Evolutionary conservation across 2,329 filamentous ascomycete genomes (phyloP), one percentile per base, ranked within the genome.

Genomic region (Akanthomyces uredinophilus): DNA sequence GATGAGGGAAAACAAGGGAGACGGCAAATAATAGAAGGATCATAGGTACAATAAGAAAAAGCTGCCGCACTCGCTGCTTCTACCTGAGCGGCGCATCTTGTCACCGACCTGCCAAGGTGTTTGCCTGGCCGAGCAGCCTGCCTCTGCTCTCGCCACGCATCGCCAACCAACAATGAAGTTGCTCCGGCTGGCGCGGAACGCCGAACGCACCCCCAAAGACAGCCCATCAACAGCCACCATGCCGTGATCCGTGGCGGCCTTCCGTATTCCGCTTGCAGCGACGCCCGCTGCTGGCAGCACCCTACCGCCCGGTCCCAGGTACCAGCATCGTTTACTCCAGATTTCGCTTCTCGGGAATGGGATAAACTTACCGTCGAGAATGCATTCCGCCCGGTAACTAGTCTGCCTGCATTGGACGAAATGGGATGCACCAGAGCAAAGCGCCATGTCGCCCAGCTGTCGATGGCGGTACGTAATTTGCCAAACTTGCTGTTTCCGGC

Each of bases 401-500:
- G 14, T 22, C 16, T 43, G 13, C 16, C 46, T 24, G n/a, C 22
- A 43, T 43, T 59, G 14, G 24, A 22, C 32, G 7, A 47, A 39
- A 47, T 11, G 24, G n/a, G n/a, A 16, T 18, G 27, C 27, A 20
- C 13, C 7, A 39, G 22, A 14, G 35, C 6, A n/a, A 29, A 54
- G 14, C 29, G 27, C 18, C 37, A 29, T 54, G 2, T 29, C 27
- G 6, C 6, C 51, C 2, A 32, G 18, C 20, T 39, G 20, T 41
- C 11, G 7, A 5, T 8, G 54, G 22, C 32, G 10, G 10, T 49
- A 16, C 44, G 32, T 43, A 37, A 49, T 57, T 22, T 49, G 44
- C 55, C 37, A 11, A 32, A 51, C 7, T 11, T 29, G 46, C 46
- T 59, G 56, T 59, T 59, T 59, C 18, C 46, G 56, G 54, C 27